Evolutionary conservation across 805 yeast genomes (phyloP).

Genomic region (Lachancea cidri): DNA sequence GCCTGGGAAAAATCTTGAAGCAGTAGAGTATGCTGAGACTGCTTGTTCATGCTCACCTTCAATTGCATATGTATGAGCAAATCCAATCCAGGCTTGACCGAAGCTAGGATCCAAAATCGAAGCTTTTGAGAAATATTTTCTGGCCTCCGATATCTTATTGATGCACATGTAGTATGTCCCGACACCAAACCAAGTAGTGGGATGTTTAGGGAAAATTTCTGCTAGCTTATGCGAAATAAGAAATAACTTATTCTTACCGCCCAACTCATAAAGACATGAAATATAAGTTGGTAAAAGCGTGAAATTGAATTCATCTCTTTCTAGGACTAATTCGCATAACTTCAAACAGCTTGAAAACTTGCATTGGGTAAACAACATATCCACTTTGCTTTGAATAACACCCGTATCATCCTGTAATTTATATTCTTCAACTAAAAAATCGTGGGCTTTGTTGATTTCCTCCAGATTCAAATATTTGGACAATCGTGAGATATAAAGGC

Average conservation of each 20-base stretch:
- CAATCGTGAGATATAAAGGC: conserved; percentile 69
- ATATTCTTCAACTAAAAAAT: conserved; percentile 63
- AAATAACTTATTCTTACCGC: conserved; percentile 75
- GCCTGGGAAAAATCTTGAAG: conserved; percentile 85
- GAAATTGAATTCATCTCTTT: conserved; percentile 65
- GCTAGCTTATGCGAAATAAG: conserved; percentile 80
- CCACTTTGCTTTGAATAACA: conserved; percentile 62
- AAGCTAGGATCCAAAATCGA: conserved; percentile 83
- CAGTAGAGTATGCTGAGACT: conserved; percentile 92
- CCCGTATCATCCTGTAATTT: conserved; percentile 66
- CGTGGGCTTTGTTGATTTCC: conserved; percentile 59
- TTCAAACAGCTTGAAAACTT: conserved; percentile 70
- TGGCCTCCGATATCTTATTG: conserved; percentile 69
- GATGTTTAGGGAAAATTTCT: conserved; percentile 71
- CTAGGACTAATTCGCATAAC: conserved; percentile 55
- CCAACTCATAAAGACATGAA: conserved; percentile 79
- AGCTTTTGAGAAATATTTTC: conserved; percentile 83
- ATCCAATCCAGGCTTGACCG: conserved; percentile 97
- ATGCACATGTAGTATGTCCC: conserved; percentile 84
- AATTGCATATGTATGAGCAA: conserved; percentile 95
- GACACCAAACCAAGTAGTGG: conserved; percentile 88
- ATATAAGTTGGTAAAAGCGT: conserved; percentile 71
- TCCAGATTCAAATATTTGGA: conserved; percentile 64
- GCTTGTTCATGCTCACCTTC: conserved; percentile 99
- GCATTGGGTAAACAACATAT: conserved; percentile 66